Percentiles rank a stretch among this genome's conserved stretches.
These are phyloP conservation scores for Ceratonia siliqua DNA, from an alignment of 306 rosid genomes.

Conservation along the genomic window DNA sequence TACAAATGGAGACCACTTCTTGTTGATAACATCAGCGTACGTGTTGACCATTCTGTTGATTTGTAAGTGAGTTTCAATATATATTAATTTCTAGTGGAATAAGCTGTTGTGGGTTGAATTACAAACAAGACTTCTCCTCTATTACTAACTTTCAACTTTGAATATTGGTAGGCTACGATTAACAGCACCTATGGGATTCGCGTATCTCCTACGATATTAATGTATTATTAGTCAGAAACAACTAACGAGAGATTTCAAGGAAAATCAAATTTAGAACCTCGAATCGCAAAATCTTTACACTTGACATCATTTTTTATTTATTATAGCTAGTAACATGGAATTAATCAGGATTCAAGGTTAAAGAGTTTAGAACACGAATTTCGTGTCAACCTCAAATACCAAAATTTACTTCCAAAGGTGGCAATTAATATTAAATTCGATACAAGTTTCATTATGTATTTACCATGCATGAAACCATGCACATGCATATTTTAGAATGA, in stretches of 20 bases:
- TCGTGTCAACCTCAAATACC: no score
- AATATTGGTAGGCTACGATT: not conserved
- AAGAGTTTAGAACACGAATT: no score
- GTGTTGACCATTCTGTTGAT: conserved; percentile 29
- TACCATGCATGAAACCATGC: no score
- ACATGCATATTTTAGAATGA: no score
- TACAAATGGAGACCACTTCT: not conserved
- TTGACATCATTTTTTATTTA: no score
- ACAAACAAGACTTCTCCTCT: not conserved
- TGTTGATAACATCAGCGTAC: conserved; percentile 22
- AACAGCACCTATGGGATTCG: not conserved
- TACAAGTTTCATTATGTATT: no score
- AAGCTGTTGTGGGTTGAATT: not conserved
- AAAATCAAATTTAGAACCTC: no score
- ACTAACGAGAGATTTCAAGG: not conserved
- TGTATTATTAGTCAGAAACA: not conserved
- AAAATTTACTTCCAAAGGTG: no score
- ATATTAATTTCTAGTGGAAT: not conserved
- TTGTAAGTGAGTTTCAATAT: not conserved
- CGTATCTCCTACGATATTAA: not conserved
- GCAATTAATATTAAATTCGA: no score
- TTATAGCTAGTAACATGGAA: no score
- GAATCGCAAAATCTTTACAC: no score
- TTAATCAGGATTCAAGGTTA: no score
- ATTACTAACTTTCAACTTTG: not conserved